A percentile compares a stretch with the other conserved stretches of the same genome.
Evolutionary conservation across 2,329 filamentous ascomycete species (phyloP).

Genomic region (Fusarium nematophilum): DNA sequence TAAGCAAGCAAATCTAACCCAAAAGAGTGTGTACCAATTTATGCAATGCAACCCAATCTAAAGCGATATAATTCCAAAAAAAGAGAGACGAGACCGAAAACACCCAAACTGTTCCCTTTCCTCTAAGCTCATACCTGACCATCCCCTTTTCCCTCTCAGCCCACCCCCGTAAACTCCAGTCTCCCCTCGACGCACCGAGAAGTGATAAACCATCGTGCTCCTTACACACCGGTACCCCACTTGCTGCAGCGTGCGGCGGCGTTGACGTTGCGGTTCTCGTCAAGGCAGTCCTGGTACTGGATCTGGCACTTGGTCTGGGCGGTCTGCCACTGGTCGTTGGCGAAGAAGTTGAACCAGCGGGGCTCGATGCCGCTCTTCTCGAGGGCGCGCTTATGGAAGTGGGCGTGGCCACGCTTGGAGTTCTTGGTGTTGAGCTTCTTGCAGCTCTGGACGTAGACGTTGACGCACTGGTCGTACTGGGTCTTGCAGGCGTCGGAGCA

Average conservation of each 20-base stretch:
- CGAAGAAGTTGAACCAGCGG: conserved; percentile 43
- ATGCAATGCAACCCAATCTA: conserved; percentile 14
- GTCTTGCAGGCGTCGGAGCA: conserved; percentile 65
- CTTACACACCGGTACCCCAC: conserved; percentile 46
- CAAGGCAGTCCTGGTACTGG: conserved; percentile 62
- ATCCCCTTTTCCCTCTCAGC: conserved; percentile 2
- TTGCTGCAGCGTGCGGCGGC: conserved; percentile 54
- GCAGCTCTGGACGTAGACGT: conserved; percentile 63
- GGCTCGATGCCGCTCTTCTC: conserved; percentile 41
- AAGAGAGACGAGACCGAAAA: conserved; percentile 7
- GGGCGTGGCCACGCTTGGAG: conserved; percentile 34
- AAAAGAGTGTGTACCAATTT: conserved; percentile 25
- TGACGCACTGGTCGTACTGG: conserved; percentile 62
- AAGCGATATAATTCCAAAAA: neutral
- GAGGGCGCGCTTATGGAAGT: conserved; percentile 41
- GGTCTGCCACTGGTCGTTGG: conserved; percentile 48
- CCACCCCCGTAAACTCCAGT: neutral
- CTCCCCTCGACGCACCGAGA: neutral
- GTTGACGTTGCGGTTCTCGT: conserved; percentile 54
- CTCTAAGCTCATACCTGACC: neutral
- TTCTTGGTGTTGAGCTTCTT: conserved; percentile 46
- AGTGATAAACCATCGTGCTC: neutral
- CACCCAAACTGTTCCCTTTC: neutral
- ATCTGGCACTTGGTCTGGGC: conserved; percentile 57
- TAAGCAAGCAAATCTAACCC: conserved; percentile 20